Evolutionary conservation across 1,284 basidiomycete genomes (phyloP).

Genomic region (Ceratobasidium theobromae): DNA sequence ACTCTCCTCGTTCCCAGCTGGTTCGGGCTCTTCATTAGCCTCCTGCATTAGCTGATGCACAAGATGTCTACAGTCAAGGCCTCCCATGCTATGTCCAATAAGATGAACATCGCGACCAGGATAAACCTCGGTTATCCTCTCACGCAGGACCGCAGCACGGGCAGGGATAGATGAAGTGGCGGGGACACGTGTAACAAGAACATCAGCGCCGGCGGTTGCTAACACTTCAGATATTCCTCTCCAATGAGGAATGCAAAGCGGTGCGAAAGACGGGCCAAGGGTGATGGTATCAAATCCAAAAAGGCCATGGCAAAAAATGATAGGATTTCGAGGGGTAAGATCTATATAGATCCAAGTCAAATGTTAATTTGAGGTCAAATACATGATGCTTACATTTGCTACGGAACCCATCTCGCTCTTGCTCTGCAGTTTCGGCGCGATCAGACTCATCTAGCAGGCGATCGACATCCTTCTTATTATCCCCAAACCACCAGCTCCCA

Average conservation of each 20-base stretch:
- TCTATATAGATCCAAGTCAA: conserved; percentile 55
- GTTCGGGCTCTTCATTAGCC: not conserved
- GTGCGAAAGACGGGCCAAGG: conserved; percentile 65
- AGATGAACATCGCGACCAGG: conserved; percentile 83
- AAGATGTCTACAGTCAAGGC: conserved; percentile 89
- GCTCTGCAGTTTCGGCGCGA: conserved; percentile 53
- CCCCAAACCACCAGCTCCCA: conserved; percentile 47
- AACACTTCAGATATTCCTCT: conserved; percentile 90
- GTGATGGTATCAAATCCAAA: conserved; percentile 83
- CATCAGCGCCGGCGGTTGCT: conserved; percentile 84
- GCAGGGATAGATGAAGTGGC: conserved; percentile 85
- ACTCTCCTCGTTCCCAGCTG: conserved; percentile 47
- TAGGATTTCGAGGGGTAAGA: conserved; percentile 72
- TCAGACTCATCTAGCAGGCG: conserved; percentile 60
- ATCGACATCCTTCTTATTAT: conserved; percentile 53
- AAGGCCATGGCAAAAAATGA: conserved; percentile 93
- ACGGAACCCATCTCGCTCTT: conserved; percentile 57
- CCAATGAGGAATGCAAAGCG: conserved; percentile 90
- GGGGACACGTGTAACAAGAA: conserved; percentile 88
- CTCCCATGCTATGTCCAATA: conserved; percentile 93
- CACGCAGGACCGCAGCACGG: conserved; percentile 82
- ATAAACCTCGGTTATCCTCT: conserved; percentile 75
- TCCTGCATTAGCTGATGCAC: conserved; percentile 59
- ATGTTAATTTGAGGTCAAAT: conserved; percentile 2
- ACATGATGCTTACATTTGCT: conserved; percentile 63